Conservation (phyloP, 2,329 filamentous ascomycete genomes). For the Aspergillus persii region DNA sequence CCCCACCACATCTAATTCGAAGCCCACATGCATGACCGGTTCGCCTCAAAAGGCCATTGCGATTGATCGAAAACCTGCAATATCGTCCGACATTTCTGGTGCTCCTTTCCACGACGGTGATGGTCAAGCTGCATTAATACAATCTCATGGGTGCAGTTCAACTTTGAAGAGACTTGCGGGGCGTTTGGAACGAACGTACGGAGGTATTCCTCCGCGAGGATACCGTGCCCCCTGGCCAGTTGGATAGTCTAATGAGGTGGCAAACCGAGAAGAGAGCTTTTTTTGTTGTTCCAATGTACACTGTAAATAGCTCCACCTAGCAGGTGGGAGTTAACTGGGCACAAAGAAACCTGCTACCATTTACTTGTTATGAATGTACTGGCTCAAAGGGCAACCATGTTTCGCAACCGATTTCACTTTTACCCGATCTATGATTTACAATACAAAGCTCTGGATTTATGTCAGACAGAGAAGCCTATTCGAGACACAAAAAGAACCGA, state of each 20-base stretch:
- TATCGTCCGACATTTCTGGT: neutral
- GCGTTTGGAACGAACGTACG: slow-evolving; percentile 2
- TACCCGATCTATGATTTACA: no score
- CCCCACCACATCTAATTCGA: neutral
- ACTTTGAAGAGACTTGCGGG: neutral
- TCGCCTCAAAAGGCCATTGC: slow-evolving; percentile 1
- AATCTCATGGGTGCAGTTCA: neutral
- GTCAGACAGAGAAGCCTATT: no score
- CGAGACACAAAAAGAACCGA: no score
- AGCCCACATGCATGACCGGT: slow-evolving; percentile 3
- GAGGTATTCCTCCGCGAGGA: neutral
- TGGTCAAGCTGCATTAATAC: neutral
- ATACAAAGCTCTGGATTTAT: no score
- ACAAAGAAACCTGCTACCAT: neutral
- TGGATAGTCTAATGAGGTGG: neutral
- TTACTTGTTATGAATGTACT: slow-evolving; percentile 1
- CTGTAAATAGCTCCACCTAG: neutral
- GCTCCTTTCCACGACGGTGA: neutral
- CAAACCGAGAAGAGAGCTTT: neutral
- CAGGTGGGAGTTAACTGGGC: neutral
- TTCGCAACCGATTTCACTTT: no score
- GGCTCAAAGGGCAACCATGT: neutral
- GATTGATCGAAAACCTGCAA: slow-evolving; percentile 1
- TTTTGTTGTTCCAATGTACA: neutral
- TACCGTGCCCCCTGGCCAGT: neutral